Conservation (phyloP, 129 eudicot genomes). For the Apium graveolens region DNA sequence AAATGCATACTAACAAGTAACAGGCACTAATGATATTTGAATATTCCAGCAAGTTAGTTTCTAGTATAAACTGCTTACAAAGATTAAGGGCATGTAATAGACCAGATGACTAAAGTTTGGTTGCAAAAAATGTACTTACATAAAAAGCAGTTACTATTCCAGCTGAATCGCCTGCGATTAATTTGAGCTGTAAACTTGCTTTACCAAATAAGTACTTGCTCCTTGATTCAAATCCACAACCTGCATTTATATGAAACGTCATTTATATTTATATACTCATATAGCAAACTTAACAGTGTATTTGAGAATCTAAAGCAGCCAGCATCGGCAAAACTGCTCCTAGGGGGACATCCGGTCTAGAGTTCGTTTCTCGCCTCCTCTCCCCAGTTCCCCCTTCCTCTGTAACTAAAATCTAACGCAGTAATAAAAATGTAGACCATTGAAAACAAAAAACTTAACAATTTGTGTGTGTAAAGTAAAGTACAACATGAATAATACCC, state of each 20-base stretch:
- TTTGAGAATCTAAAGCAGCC: background rate
- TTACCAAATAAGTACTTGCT: slow-evolving; percentile 28
- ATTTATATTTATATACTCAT: background rate
- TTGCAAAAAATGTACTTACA: slow-evolving; percentile 2
- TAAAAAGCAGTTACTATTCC: slow-evolving; percentile 35
- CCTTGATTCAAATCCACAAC: slow-evolving; percentile 34
- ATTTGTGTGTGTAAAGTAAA: background rate
- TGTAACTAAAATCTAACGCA: background rate
- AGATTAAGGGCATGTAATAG: background rate
- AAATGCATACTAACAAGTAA: background rate
- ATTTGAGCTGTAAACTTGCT: slow-evolving; percentile 23
- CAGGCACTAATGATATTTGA: background rate
- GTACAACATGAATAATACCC: background rate
- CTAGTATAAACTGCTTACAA: background rate
- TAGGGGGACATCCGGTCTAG: background rate
- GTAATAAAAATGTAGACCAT: too few relatives aligned
- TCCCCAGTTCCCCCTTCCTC: background rate
- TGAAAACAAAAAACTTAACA: too few relatives aligned
- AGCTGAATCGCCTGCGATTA: slow-evolving; percentile 34
- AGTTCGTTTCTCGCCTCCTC: background rate
- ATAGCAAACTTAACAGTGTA: background rate
- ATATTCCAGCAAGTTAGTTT: background rate
- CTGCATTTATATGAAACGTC: background rate
- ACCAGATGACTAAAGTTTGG: background rate
- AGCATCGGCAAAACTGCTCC: background rate